Percentiles rank a stretch among this genome's conserved stretches.
Evolutionary conservation across 768 basidiomycete species (phyloP).

Genomic region (Crucibulum laeve): DNA sequence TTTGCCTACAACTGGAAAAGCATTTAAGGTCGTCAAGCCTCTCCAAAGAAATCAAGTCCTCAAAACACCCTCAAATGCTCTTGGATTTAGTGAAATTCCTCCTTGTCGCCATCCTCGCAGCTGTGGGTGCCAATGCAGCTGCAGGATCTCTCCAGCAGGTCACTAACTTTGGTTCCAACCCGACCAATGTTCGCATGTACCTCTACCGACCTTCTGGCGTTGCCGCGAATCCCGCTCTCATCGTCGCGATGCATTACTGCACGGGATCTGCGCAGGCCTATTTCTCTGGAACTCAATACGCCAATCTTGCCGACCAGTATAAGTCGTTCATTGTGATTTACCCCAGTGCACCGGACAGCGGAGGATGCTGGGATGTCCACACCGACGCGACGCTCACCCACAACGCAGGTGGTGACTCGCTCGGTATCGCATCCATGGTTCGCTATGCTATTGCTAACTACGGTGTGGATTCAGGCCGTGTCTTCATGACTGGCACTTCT

Average conservation of each 20-base stretch:
- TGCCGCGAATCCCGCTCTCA: slow-evolving; percentile 34
- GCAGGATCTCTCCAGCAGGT: slow-evolving; percentile 32
- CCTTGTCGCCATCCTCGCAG: slow-evolving; percentile 10
- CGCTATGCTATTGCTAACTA: slow-evolving; percentile 44
- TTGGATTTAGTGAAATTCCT: slow-evolving; percentile 13
- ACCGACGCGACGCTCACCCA: slow-evolving; percentile 48
- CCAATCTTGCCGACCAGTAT: slow-evolving; percentile 42
- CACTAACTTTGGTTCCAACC: slow-evolving; percentile 47
- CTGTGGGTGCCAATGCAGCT: slow-evolving; percentile 19
- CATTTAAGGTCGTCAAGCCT: no score
- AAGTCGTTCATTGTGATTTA: slow-evolving; percentile 48
- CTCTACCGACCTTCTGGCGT: slow-evolving; percentile 37
- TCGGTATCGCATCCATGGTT: slow-evolving; percentile 42
- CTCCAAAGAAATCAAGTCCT: not conserved
- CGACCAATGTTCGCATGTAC: slow-evolving; percentile 46
- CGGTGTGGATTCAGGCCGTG: slow-evolving; percentile 39
- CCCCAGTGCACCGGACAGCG: slow-evolving; percentile 35
- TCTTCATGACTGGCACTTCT: slow-evolving; percentile 47
- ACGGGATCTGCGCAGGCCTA: slow-evolving; percentile 46
- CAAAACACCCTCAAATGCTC: slow-evolving; percentile 11
- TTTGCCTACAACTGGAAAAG: no score
- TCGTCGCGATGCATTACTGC: slow-evolving; percentile 54
- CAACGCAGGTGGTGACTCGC: slow-evolving; percentile 51
- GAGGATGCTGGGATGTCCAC: slow-evolving; percentile 52
- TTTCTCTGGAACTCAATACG: slow-evolving; percentile 44